Evolutionary conservation across 768 basidiomycete species (phyloP), one percentile per base, ranked within the genome.

Genomic region (Pleurotus sapidus): DNA sequence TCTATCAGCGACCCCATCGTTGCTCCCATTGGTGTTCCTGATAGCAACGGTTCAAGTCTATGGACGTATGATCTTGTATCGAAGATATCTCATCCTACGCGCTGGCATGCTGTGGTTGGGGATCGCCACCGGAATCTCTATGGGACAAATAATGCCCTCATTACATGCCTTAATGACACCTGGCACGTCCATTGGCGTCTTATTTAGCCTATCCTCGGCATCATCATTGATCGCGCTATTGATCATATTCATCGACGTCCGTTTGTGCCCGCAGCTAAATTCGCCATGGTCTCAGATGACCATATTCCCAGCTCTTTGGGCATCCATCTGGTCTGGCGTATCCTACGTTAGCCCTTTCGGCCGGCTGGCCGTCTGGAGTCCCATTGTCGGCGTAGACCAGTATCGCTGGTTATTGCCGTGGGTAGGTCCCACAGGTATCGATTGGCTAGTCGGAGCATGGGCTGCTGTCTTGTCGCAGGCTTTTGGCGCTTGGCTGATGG

Each of bases 391-490:
- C 4, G 67, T 77, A 34, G 76, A 77, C 6, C 70, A 79, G 0
- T 93, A 93, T 64, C 64, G 64, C 2, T 94, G 91, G 90, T 68
- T 85, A n/a, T 62, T 81, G 2, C 81, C 80, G 0, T 67, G 77
- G 45, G 60, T 81, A 20, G 91, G 92, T 4, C 77, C 85, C 30
- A 69, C 75, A 30, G 83, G 80, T 6, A 77, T 83, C 57, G 89
- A 93, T 67, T 93, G 89, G 87, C 67, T 88, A 24, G 77, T 81
- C 5, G 91, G 81, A n/a, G 84, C 83, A 6, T 93, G 88, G 87
- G 88, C 89, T 4, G 82, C 84, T 8, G 77, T 91, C 8, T 62
- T 82, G 24, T 81, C 87, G 6, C 80, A 87, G 60, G 63, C 72
- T 2, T 64, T 80, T 6, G 83, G 80, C 25, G 68, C 64, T 23